Evolutionary conservation across 2,329 filamentous ascomycete genomes (phyloP).

Genomic region (Metarhizium sp.): DNA sequence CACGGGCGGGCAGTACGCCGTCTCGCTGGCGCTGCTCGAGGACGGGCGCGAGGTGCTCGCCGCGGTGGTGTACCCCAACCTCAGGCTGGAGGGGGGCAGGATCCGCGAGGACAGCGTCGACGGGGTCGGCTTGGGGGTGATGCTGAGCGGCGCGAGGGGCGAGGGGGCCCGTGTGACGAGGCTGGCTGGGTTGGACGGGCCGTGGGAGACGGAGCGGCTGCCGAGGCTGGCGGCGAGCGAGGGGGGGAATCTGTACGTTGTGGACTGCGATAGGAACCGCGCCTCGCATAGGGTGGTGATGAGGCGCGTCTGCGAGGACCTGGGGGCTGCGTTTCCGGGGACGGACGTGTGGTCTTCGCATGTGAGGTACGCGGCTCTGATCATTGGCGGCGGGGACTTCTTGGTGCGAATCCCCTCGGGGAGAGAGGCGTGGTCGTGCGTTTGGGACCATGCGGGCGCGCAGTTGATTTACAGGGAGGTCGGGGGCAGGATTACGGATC

Average conservation of each 20-base stretch:
- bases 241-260: conserved; percentile 19
- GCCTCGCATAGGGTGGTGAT: conserved; percentile 23
- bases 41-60: conserved; percentile 47
- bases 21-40: conserved; percentile 48
- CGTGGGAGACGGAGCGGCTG: conserved; percentile 9
- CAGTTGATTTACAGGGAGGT: conserved; percentile 48
- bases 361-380: conserved; percentile 27
- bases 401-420: conserved; percentile 21
- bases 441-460: conserved; percentile 49
- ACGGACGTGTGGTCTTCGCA: conserved; percentile 31
- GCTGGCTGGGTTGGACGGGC: conserved; percentile 12
- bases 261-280: conserved; percentile 23
- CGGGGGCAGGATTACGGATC: conserved; percentile 44
- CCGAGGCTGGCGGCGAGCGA: not conserved
- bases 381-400: conserved; percentile 26
- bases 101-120: conserved; percentile 24
- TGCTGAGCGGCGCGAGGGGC: conserved; percentile 24
- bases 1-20: conserved; percentile 51
- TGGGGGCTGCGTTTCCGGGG: conserved; percentile 24
- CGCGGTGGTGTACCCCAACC: conserved; percentile 53
- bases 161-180: conserved; percentile 19
- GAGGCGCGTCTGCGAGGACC: conserved; percentile 15
- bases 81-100: conserved; percentile 29
- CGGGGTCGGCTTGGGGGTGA: conserved; percentile 21
- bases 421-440: conserved; percentile 15